phyloP scores from a whole-genome alignment of 352 stramenopile genomes.

The Pythium vanterpoolii region DNA sequence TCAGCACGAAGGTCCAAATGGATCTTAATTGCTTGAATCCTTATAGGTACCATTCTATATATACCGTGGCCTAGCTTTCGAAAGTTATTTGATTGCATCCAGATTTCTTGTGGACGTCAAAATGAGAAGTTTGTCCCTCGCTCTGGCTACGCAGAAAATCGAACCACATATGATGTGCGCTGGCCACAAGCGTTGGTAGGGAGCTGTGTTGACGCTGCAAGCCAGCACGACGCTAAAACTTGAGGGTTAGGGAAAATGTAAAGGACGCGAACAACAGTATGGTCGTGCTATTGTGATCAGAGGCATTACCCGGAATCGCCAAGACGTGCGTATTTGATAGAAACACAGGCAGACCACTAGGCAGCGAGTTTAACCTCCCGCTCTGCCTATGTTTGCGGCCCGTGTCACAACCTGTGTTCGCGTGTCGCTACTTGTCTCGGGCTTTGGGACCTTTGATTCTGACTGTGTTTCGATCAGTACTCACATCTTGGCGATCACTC shows the following conservation, averaged over 20 bases:
- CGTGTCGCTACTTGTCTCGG: no score
- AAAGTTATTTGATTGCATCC: not conserved
- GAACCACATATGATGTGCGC: conserved; percentile 1
- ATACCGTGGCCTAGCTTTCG: no score
- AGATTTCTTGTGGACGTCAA: not conserved
- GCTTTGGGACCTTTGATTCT: no score
- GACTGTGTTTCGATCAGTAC: no score
- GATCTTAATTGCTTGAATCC: not conserved
- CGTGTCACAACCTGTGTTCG: no score
- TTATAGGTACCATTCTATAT: not conserved
- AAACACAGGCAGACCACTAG: no score
- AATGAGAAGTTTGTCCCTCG: not conserved
- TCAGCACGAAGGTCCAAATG: not conserved
- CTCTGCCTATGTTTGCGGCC: no score
- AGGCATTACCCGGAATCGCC: not conserved
- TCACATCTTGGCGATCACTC: no score
- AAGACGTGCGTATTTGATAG: no score
- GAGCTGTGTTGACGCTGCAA: conserved; percentile 4
- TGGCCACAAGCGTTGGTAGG: conserved; percentile 5
- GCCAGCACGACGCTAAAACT: conserved; percentile 7
- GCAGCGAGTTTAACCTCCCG: no score
- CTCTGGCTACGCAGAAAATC: conserved; percentile 15
- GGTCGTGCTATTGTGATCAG: conserved; percentile 11
- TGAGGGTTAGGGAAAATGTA: conserved; percentile 7
- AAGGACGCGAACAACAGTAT: conserved; percentile 12